Evolutionary conservation across 371 early-diverging fungal genomes (phyloP).

Genomic region (Mucor circinelloides): DNA sequence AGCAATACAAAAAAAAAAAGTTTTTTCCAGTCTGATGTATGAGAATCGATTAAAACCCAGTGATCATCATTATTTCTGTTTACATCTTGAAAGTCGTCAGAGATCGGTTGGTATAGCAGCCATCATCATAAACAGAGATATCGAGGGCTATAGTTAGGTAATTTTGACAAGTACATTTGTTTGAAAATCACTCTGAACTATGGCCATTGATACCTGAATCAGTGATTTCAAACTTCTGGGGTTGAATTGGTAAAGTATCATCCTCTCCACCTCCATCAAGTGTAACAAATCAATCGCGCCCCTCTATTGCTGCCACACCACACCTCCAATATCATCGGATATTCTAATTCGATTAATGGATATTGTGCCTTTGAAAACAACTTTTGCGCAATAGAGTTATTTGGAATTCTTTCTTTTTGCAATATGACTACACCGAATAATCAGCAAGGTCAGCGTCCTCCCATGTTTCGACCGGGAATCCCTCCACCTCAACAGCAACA

Average conservation of each 20-base stretch:
- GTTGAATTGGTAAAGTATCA: background rate
- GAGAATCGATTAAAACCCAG: background rate
- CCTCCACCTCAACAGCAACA: background rate
- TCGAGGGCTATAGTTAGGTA: background rate
- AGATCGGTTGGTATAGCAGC: too few relatives aligned
- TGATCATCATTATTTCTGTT: background rate
- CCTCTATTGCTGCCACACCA: background rate
- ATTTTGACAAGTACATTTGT: too few relatives aligned
- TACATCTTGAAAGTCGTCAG: background rate
- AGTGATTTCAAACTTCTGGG: background rate
- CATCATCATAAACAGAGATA: background rate
- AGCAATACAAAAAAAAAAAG: background rate
- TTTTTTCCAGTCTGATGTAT: background rate
- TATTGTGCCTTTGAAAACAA: background rate
- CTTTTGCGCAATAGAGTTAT: background rate
- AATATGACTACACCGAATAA: background rate
- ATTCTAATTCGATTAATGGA: background rate
- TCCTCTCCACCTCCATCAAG: background rate
- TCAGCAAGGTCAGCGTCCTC: background rate
- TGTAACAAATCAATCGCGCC: background rate
- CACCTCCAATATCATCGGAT: background rate
- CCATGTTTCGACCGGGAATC: conserved; percentile 2
- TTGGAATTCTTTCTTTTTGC: background rate
- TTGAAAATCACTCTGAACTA: background rate
- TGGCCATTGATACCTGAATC: too few relatives aligned